Percentiles rank a stretch among this genome's conserved stretches.
Evolutionary conservation across 1,284 basidiomycete species (phyloP).

Genomic region (Moesziomyces aphidis): DNA sequence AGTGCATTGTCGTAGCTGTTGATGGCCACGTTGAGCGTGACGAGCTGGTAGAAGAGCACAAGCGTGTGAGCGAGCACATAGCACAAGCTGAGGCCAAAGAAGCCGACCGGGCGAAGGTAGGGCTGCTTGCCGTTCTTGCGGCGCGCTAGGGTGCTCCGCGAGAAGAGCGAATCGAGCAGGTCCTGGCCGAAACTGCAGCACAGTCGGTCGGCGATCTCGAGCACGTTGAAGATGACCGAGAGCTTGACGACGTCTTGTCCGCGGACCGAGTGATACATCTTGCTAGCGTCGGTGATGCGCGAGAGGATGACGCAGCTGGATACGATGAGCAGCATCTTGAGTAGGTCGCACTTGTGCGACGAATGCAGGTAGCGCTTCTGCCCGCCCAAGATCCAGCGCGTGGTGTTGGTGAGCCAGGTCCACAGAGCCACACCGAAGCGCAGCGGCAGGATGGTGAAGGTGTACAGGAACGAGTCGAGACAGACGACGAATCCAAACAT

Average conservation of each 20-base stretch:
- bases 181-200: constrained; percentile 98
- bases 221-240: constrained; percentile 96
- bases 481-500: constrained; percentile 93
- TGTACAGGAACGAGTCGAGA: constrained; percentile 96
- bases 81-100: constrained; percentile 83
- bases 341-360: constrained; percentile 90
- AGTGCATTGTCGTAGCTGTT: constrained; percentile 98
- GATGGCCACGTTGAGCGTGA: constrained; percentile 95
- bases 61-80: constrained; percentile 85
- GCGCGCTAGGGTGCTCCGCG: constrained; percentile 84
- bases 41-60: constrained; percentile 97
- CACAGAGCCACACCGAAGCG: constrained; percentile 71
- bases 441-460: constrained; percentile 96
- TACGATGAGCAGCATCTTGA: constrained; percentile 82
- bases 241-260: constrained; percentile 88
- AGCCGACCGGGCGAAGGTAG: constrained; percentile 80
- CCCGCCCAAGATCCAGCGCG: constrained; percentile 47
- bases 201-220: constrained; percentile 88
- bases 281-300: constrained; percentile 91
- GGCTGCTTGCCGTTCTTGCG: constrained; percentile 69
- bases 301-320: constrained; percentile 81
- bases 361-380: constrained; percentile 54
- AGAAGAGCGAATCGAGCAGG: constrained; percentile 94
- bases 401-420: constrained; percentile 47
- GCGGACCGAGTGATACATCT: constrained; percentile 98